Base-by-base conservation (phyloP, 2,329 filamentous ascomycete genomes). In the Phialophora macrospora region DNA sequence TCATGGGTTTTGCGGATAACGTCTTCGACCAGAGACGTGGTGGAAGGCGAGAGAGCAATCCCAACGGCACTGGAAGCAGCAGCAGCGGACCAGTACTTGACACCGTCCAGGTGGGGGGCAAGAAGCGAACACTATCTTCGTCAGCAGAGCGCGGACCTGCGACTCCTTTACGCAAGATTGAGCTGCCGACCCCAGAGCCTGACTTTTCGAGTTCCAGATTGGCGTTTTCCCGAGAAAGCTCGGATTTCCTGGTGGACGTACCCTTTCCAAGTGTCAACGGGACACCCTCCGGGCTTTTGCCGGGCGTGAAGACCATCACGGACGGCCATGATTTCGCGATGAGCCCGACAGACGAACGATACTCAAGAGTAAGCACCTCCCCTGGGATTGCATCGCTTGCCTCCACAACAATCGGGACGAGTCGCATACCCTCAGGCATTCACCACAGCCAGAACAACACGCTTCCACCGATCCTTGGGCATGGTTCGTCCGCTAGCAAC, bases 1-100 rank as follows among this genome's bases (percentile, higher is more conserved):
- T 73, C 20, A 72, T 74, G 68, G 76, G 76, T 2, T 77, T 77
- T 70, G 74, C 74, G 6, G 76, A 77, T 61, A 77, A 77, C 67
- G 75, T 77, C 2, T 77, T 77, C 66, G 75, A 77, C 63, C 75
- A 77, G 60, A 76, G 74, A 66, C 69, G 75, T 63, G 75, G 74
- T 12, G 74, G 74, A 9, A 64, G 68, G 9, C 64, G 70, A 44
- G 71, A 72, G 44, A 57, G 55, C 48, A 49, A 60, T 38, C 24
- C 52, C 34, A 64, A 55, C 14, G 55, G 55, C 22, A 30, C 44
- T 24, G 55, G 52, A 22, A 62, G 51, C 26, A 28, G 44, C 26
- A 28, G 44, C 8, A 51, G 56, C 26, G 58, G 48, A 41, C 38
- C 34, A 34, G 49, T 69, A 8, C 62, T 62, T 7, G 65, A 62